Evolutionary conservation across 352 stramenopile genomes (phyloP).

Genomic region (Plasmopara muralis): DNA sequence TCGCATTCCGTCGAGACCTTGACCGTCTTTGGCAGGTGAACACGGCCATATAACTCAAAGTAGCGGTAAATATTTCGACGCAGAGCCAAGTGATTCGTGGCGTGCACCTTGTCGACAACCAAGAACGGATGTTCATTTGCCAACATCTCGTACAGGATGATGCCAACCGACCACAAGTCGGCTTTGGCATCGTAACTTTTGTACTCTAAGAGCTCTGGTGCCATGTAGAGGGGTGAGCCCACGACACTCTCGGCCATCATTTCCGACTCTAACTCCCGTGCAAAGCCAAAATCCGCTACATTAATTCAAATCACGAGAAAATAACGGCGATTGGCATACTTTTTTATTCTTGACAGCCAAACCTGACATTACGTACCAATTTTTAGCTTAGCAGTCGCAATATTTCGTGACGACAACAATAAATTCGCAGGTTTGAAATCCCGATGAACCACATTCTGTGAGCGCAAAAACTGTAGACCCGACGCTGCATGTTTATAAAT

Average conservation of each 20-base stretch:
- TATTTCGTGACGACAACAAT: slow-evolving; percentile 63
- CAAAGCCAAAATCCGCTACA: slow-evolving; percentile 71
- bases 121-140: slow-evolving; percentile 74
- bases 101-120: slow-evolving; percentile 63
- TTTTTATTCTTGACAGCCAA: background rate
- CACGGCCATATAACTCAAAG: slow-evolving; percentile 47
- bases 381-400: slow-evolving; percentile 61
- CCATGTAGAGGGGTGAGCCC: slow-evolving; percentile 75
- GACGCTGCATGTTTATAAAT: slow-evolving; percentile 29
- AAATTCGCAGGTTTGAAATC: slow-evolving; percentile 76
- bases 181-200: slow-evolving; percentile 82
- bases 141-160: slow-evolving; percentile 84
- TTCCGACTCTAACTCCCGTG: slow-evolving; percentile 55
- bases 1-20: slow-evolving; percentile 57
- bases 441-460: slow-evolving; percentile 70
- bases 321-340: slow-evolving; percentile 18
- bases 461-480: slow-evolving; percentile 65
- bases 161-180: slow-evolving; percentile 73
- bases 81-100: slow-evolving; percentile 71
- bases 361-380: slow-evolving; percentile 37
- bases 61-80: slow-evolving; percentile 75
- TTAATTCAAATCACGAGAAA: background rate
- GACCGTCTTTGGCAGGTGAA: slow-evolving; percentile 47
- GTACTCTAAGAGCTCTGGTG: slow-evolving; percentile 73
- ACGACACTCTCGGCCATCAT: slow-evolving; percentile 78